phyloP scores from a whole-genome alignment of 2,329 filamentous ascomycete genomes.

The Decorospora gaudefroyi region DNA sequence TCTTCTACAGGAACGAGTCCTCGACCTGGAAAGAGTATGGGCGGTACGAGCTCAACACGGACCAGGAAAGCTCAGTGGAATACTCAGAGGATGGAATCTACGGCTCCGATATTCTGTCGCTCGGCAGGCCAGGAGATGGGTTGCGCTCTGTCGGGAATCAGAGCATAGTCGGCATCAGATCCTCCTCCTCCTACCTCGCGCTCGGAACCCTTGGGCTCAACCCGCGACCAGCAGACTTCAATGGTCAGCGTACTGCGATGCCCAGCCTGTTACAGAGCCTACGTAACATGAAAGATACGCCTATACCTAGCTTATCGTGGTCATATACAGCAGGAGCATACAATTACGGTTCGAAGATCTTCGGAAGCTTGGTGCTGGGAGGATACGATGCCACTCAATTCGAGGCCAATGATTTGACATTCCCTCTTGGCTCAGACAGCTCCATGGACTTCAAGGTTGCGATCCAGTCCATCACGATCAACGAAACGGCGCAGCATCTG shows the following conservation, averaged over 20 bases:
- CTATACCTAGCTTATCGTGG: constrained; percentile 47
- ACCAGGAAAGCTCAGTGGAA: no score
- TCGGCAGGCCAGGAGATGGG: no score
- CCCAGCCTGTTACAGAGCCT: constrained; percentile 40
- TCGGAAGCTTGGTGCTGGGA: constrained; percentile 46
- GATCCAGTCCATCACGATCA: constrained; percentile 31
- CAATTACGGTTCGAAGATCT: constrained; percentile 32
- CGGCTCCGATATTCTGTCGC: no score
- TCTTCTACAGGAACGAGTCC: no score
- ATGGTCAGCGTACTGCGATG: constrained; percentile 40
- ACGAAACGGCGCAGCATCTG: constrained; percentile 25
- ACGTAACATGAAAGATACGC: constrained; percentile 24
- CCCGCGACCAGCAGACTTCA: constrained; percentile 48
- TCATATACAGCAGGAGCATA: constrained; percentile 51
- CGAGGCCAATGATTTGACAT: constrained; percentile 30
- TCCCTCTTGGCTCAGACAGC: constrained; percentile 33
- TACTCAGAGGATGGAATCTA: no score
- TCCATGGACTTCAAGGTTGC: constrained; percentile 34
- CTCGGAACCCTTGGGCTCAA: constrained; percentile 48
- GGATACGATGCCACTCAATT: constrained; percentile 47
- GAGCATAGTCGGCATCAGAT: constrained; percentile 15
- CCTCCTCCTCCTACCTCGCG: constrained; percentile 44
- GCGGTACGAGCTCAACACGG: no score
- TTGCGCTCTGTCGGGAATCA: no score
- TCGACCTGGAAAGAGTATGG: no score